Evolutionary conservation across 768 basidiomycete species (phyloP), one percentile per base, ranked within the genome.

Genomic region (Saitozyma sp.): DNA sequence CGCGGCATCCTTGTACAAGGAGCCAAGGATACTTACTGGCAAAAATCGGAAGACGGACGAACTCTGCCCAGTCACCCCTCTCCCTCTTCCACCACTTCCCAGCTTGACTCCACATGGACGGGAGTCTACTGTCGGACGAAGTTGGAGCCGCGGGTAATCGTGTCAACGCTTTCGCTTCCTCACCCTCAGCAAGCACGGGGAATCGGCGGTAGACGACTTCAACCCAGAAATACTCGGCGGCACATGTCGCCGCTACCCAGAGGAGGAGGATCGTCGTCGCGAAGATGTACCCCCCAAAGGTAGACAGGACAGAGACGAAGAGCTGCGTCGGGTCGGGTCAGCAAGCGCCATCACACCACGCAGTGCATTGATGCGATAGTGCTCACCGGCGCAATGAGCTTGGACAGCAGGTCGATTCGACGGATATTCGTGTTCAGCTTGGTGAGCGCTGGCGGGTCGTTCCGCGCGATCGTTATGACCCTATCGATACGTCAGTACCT

Each of bases 171-270:
- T 13, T 17, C 40, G 14, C 13, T 42, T 16, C 9, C 3, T 58
- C 42, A 11, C 56, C 14, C 5, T 57, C 61, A 45, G 61, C 50
- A 56, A 76, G 64, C 6, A 68, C 55, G 3, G 77, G 77, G 62
- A 78, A 78, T 6, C 63, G 53, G 14, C 59, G 41, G 61, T 74
- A 78, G 37, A 79, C 76, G 1, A 75, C 66, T 10, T 68, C 61
- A 38, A 77, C 69, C 78, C 78, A 79, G n/a, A 63, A 17, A 17
- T 68, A 65, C 50, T 79, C 78, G n/a, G 65, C 52, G 0, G 41
- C 66, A 6, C 58, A n/a, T 3, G 72, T 74, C 6, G 67, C 16
- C 16, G 63, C 17, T 10, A 71, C 58, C 39, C 74, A 19, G 11
- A 45, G 63, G 9, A 76, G 62, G 8, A 76, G 59, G 19, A 61